Base-by-base conservation (phyloP, 148 eudicot genomes). In the Amaranthus cruentus region DNA sequence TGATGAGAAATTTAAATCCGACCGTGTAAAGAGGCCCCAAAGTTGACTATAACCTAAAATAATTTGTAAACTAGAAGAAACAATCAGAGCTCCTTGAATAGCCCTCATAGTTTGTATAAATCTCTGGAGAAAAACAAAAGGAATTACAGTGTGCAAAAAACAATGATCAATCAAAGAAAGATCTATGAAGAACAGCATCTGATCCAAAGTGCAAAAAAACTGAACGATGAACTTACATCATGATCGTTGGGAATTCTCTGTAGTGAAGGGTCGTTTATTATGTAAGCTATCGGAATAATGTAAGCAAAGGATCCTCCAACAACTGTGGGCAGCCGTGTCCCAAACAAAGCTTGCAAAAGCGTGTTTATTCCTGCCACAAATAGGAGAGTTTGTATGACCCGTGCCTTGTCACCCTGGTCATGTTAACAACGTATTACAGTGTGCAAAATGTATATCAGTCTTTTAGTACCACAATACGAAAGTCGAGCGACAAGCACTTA, bases 21-120 rank as follows among this genome's bases (percentile, higher is more conserved):
- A 96, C 99, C 97, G 82, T 64, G 99, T 86, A 87, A 96, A 92
- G 75, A 96, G 87, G 66, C 99, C 99, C 99, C 99, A 96, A 68
- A 90, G 84, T 87, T 96, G 99, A 83, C 97, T 88, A 87, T 92
- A 96, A 77, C 99, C 99, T 72, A 92, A 78, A 75, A 92, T 84
- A 65, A 96, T 92, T 71, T 92, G 97, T 80, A 96, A 87, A 79
- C 96, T 90, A 54, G 99, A 77, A n/a, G 99, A 89, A 52, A 92
- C 92, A 79, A 96, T 90, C 47, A 96, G 67, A 73, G 99, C 97
- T 65, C 99, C 99, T 85, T 96, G 99, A 75, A 90, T 90, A 77
- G 99, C 99, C 86, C 97, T 81, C 99, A 96, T 96, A 57, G 99
- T 88, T 70, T 92, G 95, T 73, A 90, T 83, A 69, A 96, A 96